Evolutionary conservation across 2,329 filamentous ascomycete genomes (phyloP).

Genomic region (Ophidiomyces ophidiicola): DNA sequence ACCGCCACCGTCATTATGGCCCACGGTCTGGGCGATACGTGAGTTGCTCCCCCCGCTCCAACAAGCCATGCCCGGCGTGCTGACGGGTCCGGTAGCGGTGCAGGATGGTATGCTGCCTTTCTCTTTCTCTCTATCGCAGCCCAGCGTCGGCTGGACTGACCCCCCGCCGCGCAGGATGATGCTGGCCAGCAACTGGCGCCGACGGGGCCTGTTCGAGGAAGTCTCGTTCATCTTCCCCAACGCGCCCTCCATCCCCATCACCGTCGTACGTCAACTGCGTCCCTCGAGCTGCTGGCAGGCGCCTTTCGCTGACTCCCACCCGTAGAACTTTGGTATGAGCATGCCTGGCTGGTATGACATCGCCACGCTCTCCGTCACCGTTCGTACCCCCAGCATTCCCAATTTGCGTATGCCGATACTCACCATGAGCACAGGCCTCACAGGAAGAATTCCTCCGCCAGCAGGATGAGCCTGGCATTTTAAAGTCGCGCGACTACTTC

Average conservation of each 20-base stretch:
- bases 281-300: neutral
- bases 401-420: neutral
- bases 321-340: constrained; percentile 57
- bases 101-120: constrained; percentile 33
- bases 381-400: constrained; percentile 19
- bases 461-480: constrained; percentile 55
- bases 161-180: constrained; percentile 43
- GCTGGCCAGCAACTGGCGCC: constrained; percentile 77
- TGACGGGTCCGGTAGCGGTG: constrained; percentile 30
- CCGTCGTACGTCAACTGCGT: constrained; percentile 46
- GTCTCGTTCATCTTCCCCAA: constrained; percentile 92
- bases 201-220: constrained; percentile 67
- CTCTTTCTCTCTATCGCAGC: neutral
- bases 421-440: constrained; percentile 23
- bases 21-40: constrained; percentile 87
- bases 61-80: neutral
- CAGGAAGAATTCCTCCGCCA: constrained; percentile 31
- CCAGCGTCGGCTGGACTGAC: neutral
- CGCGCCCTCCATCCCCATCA: constrained; percentile 75
- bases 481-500: constrained; percentile 61
- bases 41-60: constrained; percentile 17
- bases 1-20: constrained; percentile 91
- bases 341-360: constrained; percentile 61
- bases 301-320: neutral
- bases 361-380: constrained; percentile 33